phyloP scores from a whole-genome alignment of 257 asterid genomes.

The Primulina eburnea region DNA sequence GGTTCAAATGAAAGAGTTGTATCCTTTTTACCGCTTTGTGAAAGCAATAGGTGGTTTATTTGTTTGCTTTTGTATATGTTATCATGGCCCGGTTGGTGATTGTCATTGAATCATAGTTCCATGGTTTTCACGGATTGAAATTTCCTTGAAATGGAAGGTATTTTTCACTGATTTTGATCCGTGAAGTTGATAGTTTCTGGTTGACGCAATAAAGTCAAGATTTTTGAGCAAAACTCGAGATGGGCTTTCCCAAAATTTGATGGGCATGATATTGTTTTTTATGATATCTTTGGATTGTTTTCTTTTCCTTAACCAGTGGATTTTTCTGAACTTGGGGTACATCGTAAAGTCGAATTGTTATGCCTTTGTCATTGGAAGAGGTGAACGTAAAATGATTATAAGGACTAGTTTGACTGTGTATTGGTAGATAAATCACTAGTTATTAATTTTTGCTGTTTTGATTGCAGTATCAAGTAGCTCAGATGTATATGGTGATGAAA shows the following conservation, averaged over 20 bases:
- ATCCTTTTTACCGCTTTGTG: slow-evolving; percentile 40
- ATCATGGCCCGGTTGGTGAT: background rate
- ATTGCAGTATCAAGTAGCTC: slow-evolving; percentile 83
- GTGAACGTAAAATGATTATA: slow-evolving; percentile 31
- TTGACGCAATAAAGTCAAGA: background rate
- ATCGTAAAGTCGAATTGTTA: slow-evolving; percentile 66
- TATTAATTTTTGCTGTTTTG: background rate
- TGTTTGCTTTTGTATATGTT: background rate
- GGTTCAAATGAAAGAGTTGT: slow-evolving; percentile 91
- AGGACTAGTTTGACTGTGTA: background rate
- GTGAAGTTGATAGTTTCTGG: background rate
- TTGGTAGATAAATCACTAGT: background rate
- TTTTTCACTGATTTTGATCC: slow-evolving; percentile 9
- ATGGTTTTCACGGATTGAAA: background rate
- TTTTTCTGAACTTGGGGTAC: slow-evolving; percentile 28
- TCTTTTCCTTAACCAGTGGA: slow-evolving; percentile 44
- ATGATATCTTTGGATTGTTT: background rate
- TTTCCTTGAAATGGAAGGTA: background rate
- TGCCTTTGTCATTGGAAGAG: slow-evolving; percentile 92
- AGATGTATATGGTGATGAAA: slow-evolving; percentile 84
- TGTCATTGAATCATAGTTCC: background rate
- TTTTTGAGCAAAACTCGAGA: slow-evolving; percentile 1
- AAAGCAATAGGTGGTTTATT: background rate
- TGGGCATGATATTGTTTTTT: background rate
- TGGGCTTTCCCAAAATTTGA: background rate